Evolutionary conservation across 805 yeast species (phyloP), one percentile per base, ranked within the genome.

Genomic region (Kuraishia piskuri): DNA sequence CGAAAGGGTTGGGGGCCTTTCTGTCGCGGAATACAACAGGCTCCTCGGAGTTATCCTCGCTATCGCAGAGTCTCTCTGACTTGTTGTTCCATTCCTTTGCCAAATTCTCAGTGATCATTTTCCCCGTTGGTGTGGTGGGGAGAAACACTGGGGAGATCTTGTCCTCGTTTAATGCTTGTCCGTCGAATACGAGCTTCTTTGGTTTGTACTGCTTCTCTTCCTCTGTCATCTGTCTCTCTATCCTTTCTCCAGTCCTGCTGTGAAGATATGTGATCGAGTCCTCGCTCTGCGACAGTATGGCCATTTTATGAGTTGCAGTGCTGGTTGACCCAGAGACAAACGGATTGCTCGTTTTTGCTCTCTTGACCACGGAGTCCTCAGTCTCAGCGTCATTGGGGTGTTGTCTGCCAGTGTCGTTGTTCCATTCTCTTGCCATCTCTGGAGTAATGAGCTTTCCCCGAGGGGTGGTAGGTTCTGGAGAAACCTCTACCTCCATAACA

Each of bases 241-340:
- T 60, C 24, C 65, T 66, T 53, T 73, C 65, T 2, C 79, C 80
- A 0, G 77, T 74, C 51, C 68, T 69, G 54, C 67, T 70, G 60
- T 75, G 69, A 31, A 74, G 58, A 55, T 68, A 61, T 56, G 76
- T 79, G 51, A 72, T 63, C 50, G 71, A 26, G 51, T 53, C 10
- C 40, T 36, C n/a, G 22, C 17, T 36, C 22, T 22, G 23, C 3
- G 25, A 23, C 31, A 19, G 53, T 47, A 53, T 49, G 14, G 24
- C 22, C 4, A 14, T 24, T 40, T 52, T 47, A 19, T 52, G 49
- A 19, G 5, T 14, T 5, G 9, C 10, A 3, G 22, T 45, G 3
- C n/a, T 19, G 3, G 10, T 21, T 22, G 23, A 20, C 9, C 37
- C 40, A 14, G 55, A 61, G 26, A 61, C 25, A 53, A 71, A 68